Evolutionary conservation across 202 grass and related monocot species (phyloP), one percentile per base, ranked within the genome.

Genomic region (Eragrostis tef): DNA sequence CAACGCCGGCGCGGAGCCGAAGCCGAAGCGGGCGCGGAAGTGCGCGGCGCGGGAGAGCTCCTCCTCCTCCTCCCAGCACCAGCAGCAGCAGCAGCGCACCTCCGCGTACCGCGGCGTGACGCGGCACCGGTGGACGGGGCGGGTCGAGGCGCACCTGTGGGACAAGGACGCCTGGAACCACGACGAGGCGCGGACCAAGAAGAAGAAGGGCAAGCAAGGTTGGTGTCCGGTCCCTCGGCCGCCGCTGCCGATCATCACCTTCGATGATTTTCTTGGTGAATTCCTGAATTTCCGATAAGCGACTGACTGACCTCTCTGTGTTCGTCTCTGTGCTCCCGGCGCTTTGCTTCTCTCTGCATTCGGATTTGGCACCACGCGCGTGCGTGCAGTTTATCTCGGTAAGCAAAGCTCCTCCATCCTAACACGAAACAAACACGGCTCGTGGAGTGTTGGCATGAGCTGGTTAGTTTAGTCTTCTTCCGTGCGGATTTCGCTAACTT

Each of bases 151-250:
- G 24, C 91, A 97, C 87, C 79, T 92, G 47, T 92, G 91, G 94
- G 89, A 97, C 88, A 97, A 92, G 86, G 80, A 85, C 82, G 81
- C 81, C 70, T 81, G 91, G 86, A 89, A 78, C 57, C 57, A 14
- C 72, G 84, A 14, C 72, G 84, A 87, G 58, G 54, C 91, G 29
- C 89, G 64, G 78, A 83, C 64, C 62, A 97, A 94, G 86, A 97
- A 97, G 67, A 97, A 97, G 86, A 97, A 97, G 67, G 94, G 94
- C 36, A 94, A 86, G 51, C 94, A 97, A 84, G 93, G 93, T 94
- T 19, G 16, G 21, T 8, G 2, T 54, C 2, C n/a, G 20, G n/a
- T 20, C 20, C 53, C n/a, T 20, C 53, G 19, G 53, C 53, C 21
- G 53, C 19, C 11, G 57, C 53, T 20, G 53, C 9, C 29, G 29